Conservation (phyloP, 1,284 basidiomycete species). For the Meira nashicola region DNA sequence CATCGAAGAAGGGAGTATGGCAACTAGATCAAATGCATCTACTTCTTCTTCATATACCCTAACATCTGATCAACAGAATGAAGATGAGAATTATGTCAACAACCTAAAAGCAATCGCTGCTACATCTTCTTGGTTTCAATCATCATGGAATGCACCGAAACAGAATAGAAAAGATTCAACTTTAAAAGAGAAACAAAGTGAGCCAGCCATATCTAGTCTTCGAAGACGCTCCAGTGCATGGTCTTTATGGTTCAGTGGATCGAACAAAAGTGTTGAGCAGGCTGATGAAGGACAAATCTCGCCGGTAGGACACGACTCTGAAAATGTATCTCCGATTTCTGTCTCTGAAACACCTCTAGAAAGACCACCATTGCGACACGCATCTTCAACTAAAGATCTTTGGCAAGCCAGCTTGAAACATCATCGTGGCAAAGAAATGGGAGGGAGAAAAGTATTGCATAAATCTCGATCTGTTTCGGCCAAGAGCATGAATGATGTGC, state of each 20-base stretch:
- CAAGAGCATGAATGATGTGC: neutral
- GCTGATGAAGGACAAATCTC: neutral
- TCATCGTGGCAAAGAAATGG: neutral
- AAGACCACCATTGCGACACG: neutral
- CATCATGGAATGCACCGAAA: neutral
- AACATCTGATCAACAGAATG: neutral
- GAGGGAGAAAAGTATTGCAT: neutral
- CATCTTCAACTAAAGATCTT: conserved; percentile 1
- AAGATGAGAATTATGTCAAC: neutral
- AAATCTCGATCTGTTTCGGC: neutral
- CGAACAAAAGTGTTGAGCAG: neutral
- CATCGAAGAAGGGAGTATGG: neutral
- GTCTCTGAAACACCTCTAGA: neutral
- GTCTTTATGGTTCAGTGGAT: neutral
- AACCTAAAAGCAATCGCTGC: neutral
- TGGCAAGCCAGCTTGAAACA: conserved; percentile 4
- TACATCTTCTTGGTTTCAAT: neutral
- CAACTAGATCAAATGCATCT: neutral
- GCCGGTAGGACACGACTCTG: neutral
- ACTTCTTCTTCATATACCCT: neutral
- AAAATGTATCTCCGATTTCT: neutral
- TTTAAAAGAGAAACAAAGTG: conserved; percentile 2
- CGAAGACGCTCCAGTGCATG: too few relatives aligned
- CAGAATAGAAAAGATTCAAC: neutral
- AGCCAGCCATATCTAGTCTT: neutral